Evolutionary conservation across 83 land plant genomes (phyloP), one percentile per base, ranked within the genome.

Genomic region (Diphasiastrum complanatum): DNA sequence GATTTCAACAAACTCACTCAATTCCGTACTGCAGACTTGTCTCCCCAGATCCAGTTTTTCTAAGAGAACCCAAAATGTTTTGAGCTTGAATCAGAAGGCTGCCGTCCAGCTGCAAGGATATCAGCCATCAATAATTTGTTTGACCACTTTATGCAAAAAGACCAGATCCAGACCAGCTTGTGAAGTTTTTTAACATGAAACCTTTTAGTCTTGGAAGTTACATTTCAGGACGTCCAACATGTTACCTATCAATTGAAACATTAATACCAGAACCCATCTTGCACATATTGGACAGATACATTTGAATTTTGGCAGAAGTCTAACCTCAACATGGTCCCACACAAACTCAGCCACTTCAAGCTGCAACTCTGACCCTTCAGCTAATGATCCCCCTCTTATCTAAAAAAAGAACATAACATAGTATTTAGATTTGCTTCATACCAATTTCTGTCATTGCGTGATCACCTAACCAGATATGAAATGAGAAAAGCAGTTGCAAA

Each of bases 301-400:
- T 52, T 37, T 4, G 31, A 45, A 24, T 35, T 27, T 41, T 51
- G 37, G 23, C 20, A 36, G 5, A 19, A 37, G 2, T 33, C 58
- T 22, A 54, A 92, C 99, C 83, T 85, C 61, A 35, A 93, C 99
- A 80, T 93, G 50, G 28, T 46, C 67, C 99, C 99, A 93, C 11
- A 69, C 45, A 69, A 93, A 79, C 63, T 93, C 99, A 40, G 96
- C 82, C 37, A 93, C 74, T 67, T 93, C 99, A 45, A 93, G 53
- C 67, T 89, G 96, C 31, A 93, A 36, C 75, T 93, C 99, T 36
- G 99, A 93, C 22, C 92, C 92, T 63, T 69, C 64, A 12, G 80
- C 61, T 45, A 93, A 75, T 5, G 92, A 81, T 36, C 99, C 99
- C 27, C 99, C 96, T 57, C 50, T 31, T 34, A 93, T 85, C 99